Percentiles rank a stretch among this genome's conserved stretches.
phyloP scores from a whole-genome alignment of 306 rosid genomes.

The Dryas drummondii region DNA sequence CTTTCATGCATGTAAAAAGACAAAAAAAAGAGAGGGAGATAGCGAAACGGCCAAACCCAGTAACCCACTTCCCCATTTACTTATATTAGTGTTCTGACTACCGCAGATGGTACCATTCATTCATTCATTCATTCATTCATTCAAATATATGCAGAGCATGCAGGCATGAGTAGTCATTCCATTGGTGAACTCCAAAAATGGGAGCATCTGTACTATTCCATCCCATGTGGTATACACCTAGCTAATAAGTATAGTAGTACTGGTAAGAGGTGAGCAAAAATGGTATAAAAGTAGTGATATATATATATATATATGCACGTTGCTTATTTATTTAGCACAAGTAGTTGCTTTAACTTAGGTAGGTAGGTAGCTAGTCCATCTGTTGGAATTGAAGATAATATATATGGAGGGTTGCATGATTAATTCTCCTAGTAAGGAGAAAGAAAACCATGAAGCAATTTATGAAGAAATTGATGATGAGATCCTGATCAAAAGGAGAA shows the following conservation, averaged over 20 bases:
- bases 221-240: too few relatives aligned
- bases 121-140: slow-evolving; percentile 3
- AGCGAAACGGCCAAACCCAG: slow-evolving; percentile 33
- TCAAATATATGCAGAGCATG: not conserved
- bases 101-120: not conserved
- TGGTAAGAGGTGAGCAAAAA: not conserved
- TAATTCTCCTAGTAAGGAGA: slow-evolving; percentile 5
- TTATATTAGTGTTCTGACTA: slow-evolving; percentile 9
- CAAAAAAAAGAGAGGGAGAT: slow-evolving; percentile 32
- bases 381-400: not conserved
- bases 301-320: too few relatives aligned
- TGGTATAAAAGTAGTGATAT: slow-evolving; percentile 4
- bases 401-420: slow-evolving; percentile 44
- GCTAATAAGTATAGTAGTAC: slow-evolving; percentile 1
- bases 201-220: slow-evolving; percentile 42
- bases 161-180: slow-evolving; percentile 59
- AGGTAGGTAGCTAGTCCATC: not conserved
- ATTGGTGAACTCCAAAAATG: slow-evolving; percentile 55
- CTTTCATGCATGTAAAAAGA: slow-evolving; percentile 66
- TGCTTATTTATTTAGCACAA: too few relatives aligned
- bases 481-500: slow-evolving; percentile 57
- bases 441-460: slow-evolving; percentile 8
- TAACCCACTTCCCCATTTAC: slow-evolving; percentile 33
- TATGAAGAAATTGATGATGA: slow-evolving; percentile 35
- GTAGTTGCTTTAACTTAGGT: not conserved